A percentile compares a stretch with the other conserved stretches of the same genome.
These are phyloP conservation scores for Tricholoma sp. DNA, from an alignment of 768 basidiomycete species.

Conservation along the genomic window DNA sequence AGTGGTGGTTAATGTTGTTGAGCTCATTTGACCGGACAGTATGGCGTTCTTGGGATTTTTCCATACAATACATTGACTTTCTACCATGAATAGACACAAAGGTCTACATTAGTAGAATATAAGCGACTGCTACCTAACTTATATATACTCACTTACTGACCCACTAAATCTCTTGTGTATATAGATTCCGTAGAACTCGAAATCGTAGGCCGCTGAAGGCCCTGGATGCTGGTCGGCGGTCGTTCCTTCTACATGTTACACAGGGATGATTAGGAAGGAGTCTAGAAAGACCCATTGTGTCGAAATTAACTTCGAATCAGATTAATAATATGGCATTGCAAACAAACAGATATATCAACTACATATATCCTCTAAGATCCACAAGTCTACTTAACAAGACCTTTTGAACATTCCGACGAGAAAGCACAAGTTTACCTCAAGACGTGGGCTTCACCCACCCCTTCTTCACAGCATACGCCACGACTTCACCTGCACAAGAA, in stretches of 20 bases:
- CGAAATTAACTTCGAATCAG: neutral
- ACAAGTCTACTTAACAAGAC: too few species aligned
- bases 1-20: neutral
- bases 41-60: neutral
- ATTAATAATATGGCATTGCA: neutral
- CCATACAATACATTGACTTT: neutral
- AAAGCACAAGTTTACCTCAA: neutral
- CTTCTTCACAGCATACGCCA: slow-evolving; percentile 52
- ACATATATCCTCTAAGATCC: neutral
- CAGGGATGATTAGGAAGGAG: too few species aligned
- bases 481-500: slow-evolving; percentile 54
- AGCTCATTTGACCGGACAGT: neutral
- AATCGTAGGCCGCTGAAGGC: too few species aligned
- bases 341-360: neutral
- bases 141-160: neutral
- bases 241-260: too few species aligned
- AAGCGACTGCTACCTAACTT: neutral
- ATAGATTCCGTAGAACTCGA: too few species aligned
- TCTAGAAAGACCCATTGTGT: too few species aligned
- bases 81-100: neutral
- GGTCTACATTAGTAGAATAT: neutral
- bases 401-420: neutral
- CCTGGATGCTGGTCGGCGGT: too few species aligned
- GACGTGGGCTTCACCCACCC: slow-evolving; percentile 50
- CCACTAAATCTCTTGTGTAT: neutral